Conservation (phyloP, 139 green algal species). For the Tetradesmus obliquus region DNA sequence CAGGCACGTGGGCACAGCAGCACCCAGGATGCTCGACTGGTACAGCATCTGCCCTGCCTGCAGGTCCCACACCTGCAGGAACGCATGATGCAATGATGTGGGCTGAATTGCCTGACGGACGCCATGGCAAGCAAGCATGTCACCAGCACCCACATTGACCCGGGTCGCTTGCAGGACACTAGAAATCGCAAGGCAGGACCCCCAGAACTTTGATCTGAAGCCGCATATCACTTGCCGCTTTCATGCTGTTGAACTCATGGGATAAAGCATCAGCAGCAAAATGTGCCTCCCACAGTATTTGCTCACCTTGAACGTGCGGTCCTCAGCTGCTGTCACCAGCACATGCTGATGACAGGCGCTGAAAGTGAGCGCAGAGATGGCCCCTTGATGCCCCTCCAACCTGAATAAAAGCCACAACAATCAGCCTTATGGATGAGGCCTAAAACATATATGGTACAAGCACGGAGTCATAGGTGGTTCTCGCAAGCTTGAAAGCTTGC, state of each 20-base stretch:
- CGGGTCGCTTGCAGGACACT: too few species aligned
- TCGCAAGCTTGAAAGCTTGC: too few species aligned
- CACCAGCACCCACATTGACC: too few species aligned
- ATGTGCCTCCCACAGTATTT: neutral
- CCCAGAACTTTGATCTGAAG: too few species aligned
- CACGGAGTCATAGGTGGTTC: neutral
- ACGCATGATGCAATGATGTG: neutral
- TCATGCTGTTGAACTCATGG: too few species aligned
- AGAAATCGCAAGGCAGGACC: too few species aligned
- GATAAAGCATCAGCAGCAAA: too few species aligned
- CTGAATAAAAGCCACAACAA: neutral
- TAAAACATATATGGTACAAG: too few species aligned
- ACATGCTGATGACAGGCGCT: neutral
- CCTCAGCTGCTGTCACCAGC: slow-evolving; percentile 37
- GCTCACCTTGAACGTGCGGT: slow-evolving; percentile 29
- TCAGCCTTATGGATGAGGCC: neutral
- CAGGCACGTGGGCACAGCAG: slow-evolving; percentile 12
- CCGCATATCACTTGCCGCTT: too few species aligned
- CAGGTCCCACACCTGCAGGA: slow-evolving; percentile 37
- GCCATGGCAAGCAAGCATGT: too few species aligned
- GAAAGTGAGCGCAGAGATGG: slow-evolving; percentile 29
- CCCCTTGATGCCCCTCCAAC: slow-evolving; percentile 15
- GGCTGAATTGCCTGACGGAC: too few species aligned
- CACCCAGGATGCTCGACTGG: slow-evolving; percentile 17
- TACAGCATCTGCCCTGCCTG: slow-evolving; percentile 19